Evolutionary conservation across 192 early-diverging fungal species (phyloP).

Genomic region (Coemansia sp.): DNA sequence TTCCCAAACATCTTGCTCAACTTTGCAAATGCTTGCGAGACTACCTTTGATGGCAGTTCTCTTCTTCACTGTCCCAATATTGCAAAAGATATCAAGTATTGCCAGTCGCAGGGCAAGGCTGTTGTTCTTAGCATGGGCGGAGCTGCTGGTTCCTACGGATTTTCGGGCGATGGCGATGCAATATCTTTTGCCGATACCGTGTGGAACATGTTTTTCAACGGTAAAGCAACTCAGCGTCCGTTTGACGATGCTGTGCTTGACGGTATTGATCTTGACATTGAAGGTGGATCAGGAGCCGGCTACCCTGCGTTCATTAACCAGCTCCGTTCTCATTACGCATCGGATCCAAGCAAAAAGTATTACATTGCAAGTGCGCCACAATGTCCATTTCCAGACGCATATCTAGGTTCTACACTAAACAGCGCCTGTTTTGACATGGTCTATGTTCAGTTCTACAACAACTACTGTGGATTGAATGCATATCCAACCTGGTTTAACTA

Average conservation of each 20-base stretch:
- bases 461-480: conserved; percentile 60
- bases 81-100: conserved; percentile 62
- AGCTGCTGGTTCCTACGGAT: conserved; percentile 60
- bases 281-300: conserved; percentile 50
- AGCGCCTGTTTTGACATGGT: conserved; percentile 65
- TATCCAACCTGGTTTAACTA: conserved; percentile 60
- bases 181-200: conserved; percentile 55
- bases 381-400: conserved; percentile 63
- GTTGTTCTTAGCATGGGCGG: conserved; percentile 70
- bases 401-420: conserved; percentile 58
- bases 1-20: conserved; percentile 61
- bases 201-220: conserved; percentile 61
- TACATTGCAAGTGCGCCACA: conserved; percentile 63
- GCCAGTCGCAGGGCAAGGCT: conserved; percentile 64
- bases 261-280: conserved; percentile 65
- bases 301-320: conserved; percentile 57
- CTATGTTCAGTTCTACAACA: conserved; percentile 71
- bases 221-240: conserved; percentile 55
- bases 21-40: conserved; percentile 59
- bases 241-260: conserved; percentile 64
- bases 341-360: conserved; percentile 44
- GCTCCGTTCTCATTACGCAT: conserved; percentile 51
- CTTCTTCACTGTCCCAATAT: conserved; percentile 63
- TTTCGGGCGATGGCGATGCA: conserved; percentile 56
- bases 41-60: conserved; percentile 56